Percentiles rank a stretch among this genome's conserved stretches.
These are phyloP conservation scores for Skeletonema costatum DNA, from an alignment of 108 stramenopile genomes.

Conservation along the genomic window DNA sequence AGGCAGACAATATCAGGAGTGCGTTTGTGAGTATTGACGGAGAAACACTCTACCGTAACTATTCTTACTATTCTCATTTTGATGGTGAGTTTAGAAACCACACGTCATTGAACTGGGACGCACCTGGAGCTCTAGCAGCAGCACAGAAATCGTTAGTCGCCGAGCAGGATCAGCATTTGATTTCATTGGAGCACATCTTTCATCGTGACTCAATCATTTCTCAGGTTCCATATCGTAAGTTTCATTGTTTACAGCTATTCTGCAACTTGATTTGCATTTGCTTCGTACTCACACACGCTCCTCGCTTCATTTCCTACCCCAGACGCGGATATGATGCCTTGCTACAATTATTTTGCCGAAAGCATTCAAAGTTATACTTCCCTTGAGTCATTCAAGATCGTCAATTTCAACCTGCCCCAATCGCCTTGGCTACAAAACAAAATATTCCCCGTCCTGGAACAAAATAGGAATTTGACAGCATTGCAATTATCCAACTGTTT, in stretches of 20 bases:
- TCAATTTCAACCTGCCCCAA: not conserved
- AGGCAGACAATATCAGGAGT: too few species aligned
- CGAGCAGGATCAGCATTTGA: not conserved
- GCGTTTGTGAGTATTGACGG: too few species aligned
- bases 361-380: not conserved
- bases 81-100: too few species aligned
- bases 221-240: conserved; percentile 21
- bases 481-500: not conserved
- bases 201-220: not conserved
- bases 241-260: not conserved
- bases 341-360: conserved; percentile 16
- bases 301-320: too few species aligned
- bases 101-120: too few species aligned
- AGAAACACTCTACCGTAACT: too few species aligned
- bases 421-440: not conserved
- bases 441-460: not conserved
- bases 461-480: not conserved
- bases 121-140: not conserved
- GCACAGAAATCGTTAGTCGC: not conserved
- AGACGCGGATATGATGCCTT: conserved; percentile 14
- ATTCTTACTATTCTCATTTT: too few species aligned
- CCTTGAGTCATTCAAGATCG: not conserved
- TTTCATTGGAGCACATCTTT: not conserved
- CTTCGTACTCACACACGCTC: too few species aligned
- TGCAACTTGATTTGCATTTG: too few species aligned